Base-by-base conservation (phyloP, 2,329 filamentous ascomycete species). In the Trichoderma atroviride region DNA sequence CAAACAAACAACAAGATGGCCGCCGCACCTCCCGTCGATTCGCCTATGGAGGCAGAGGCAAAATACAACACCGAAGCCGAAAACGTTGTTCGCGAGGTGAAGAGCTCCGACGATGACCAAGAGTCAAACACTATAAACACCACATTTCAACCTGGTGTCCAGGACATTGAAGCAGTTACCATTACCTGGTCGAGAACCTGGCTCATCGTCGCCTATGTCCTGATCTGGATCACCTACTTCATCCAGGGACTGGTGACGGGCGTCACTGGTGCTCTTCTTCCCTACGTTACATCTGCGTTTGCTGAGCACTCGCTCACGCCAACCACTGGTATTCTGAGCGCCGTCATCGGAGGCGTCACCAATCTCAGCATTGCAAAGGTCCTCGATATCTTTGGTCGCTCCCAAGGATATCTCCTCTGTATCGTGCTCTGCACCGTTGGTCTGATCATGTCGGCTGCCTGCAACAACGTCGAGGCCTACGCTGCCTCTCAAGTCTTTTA, bases 361-460 rank as follows among this genome's bases (percentile, higher is more conserved):
- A 88, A 88, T 74, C 83, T 89, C 2, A 85, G 87, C 2, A 83
- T 88, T 74, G 88, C 88, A 43, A 90, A 90, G 75, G 78, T 89
- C 19, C 81, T 89, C 56, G 86, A 90, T 77, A 81, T 89, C 14
- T 90, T 86, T 80, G 88, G 87, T 67, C 86, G 88, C 63, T 84
- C 87, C 13, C 83, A 89, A 73, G 87, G 87, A 7, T 85, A 88
- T 73, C 78, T 83, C 35, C 72, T 88, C 43, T 85, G 85, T 70
- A 80, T 87, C 7, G 64, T 81, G 6, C 78, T 87, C 33, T 82
- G 83, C 71, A 80, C 84, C 4, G 24, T 81, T 70, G 81, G 80
- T 14, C 82, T 89, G 65, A 81, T 89, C 67, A 83, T 91, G 78
- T 90, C 89, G 81, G 89, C 89, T 13, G 82, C 82, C 0, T 89